Percentiles rank a stretch among this genome's conserved stretches.
Conservation (phyloP, 2,329 filamentous ascomycete genomes). For the Rutstroemia sydowiana region DNA sequence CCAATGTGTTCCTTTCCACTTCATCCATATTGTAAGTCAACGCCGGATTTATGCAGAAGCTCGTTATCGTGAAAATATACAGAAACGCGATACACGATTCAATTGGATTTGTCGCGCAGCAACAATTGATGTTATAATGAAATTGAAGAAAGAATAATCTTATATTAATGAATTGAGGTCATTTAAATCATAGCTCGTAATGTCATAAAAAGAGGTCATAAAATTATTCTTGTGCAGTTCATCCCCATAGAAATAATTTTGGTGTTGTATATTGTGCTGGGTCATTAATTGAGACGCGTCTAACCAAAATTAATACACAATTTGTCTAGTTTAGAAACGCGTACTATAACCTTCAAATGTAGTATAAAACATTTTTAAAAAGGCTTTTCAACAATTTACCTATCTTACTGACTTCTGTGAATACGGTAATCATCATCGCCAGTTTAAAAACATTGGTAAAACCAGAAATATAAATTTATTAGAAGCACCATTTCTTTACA, state of each 20-base stretch:
- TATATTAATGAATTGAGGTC: not conserved
- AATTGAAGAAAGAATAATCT: not conserved
- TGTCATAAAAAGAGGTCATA: not conserved
- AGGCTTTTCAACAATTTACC: no score
- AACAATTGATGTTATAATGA: not conserved
- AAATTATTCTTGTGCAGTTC: not conserved
- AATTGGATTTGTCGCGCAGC: not conserved
- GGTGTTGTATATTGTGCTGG: not conserved
- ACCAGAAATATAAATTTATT: no score
- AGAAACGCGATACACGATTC: not conserved
- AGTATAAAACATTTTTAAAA: no score
- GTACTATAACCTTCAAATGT: no score
- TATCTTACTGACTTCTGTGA: no score
- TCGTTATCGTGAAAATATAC: not conserved
- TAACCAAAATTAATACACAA: not conserved
- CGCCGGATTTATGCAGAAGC: not conserved
- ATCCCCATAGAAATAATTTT: not conserved
- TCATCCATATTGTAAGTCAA: conserved; percentile 19
- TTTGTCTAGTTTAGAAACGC: not conserved
- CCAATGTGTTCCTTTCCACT: conserved; percentile 16
- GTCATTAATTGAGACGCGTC: not conserved
- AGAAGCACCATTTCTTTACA: no score
- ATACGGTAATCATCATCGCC: no score
- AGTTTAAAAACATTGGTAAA: no score
- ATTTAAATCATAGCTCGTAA: not conserved